These are phyloP conservation scores for Tirmania nivea DNA, from an alignment of 495 filamentous ascomycete genomes.

Conservation along the genomic window DNA sequence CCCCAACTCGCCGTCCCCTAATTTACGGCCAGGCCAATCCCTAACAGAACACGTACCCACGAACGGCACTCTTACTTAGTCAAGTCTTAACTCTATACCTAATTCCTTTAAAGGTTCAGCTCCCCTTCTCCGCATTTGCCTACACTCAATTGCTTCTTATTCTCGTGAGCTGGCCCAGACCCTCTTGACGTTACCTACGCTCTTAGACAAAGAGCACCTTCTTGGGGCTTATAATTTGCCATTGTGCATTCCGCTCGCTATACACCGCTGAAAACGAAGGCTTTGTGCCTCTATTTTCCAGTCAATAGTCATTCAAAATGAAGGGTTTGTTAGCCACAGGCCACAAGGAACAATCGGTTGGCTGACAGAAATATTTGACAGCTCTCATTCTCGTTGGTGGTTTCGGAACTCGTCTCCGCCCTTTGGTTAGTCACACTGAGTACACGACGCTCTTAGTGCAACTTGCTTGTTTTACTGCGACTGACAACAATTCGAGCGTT, in stretches of 20 bases:
- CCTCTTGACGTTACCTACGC: too few relatives aligned
- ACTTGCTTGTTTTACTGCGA: conserved; percentile 2
- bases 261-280: too few relatives aligned
- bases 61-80: neutral
- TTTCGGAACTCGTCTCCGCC: conserved; percentile 93
- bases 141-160: conserved; percentile 4
- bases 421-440: conserved; percentile 41
- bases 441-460: conserved; percentile 2
- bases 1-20: too few relatives aligned
- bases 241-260: too few relatives aligned
- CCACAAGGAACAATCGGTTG: neutral
- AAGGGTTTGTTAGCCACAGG: neutral
- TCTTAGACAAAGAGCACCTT: too few relatives aligned
- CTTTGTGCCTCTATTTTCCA: too few relatives aligned
- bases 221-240: too few relatives aligned
- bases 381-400: conserved; percentile 98
- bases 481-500: conserved; percentile 2
- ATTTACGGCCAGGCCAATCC: too few relatives aligned
- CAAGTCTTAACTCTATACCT: neutral
- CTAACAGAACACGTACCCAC: too few relatives aligned
- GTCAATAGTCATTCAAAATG: too few relatives aligned
- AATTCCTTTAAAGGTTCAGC: neutral
- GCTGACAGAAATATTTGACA: conserved; percentile 22
- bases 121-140: conserved; percentile 10
- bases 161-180: too few relatives aligned